Evolutionary conservation across 2,329 filamentous ascomycete genomes (phyloP).

Genomic region (Venturia nashicola): DNA sequence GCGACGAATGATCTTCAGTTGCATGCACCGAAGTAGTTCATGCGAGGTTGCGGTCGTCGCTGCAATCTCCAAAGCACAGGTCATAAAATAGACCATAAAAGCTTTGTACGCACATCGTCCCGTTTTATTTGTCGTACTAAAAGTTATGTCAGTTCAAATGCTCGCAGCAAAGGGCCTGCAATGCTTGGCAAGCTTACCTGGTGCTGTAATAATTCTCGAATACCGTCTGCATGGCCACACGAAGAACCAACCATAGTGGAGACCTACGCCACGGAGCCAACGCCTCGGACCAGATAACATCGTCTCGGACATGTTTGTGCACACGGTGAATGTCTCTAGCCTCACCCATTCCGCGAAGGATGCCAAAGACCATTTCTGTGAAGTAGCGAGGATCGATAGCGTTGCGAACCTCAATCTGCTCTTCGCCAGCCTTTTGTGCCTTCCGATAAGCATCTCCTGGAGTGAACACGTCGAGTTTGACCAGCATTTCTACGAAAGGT

Average conservation of each 20-base stretch:
- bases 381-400: slow-evolving; percentile 46
- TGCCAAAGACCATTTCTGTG: slow-evolving; percentile 45
- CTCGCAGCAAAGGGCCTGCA: too few species aligned
- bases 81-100: not conserved
- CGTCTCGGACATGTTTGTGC: slow-evolving; percentile 49
- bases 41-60: not conserved
- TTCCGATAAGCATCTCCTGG: not conserved
- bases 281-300: slow-evolving; percentile 39
- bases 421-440: slow-evolving; percentile 35
- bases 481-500: not conserved
- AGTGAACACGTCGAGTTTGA: not conserved
- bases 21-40: not conserved
- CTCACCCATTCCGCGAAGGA: slow-evolving; percentile 35
- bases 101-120: not conserved
- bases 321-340: slow-evolving; percentile 30
- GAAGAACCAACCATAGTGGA: slow-evolving; percentile 49
- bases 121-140: not conserved
- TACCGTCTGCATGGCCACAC: slow-evolving; percentile 41
- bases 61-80: not conserved
- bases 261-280: slow-evolving; percentile 49
- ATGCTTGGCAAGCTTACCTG: not conserved
- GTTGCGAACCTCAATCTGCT: slow-evolving; percentile 43
- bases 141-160: not conserved
- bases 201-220: not conserved
- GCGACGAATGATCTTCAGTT: not conserved